Evolutionary conservation across 805 yeast genomes (phyloP), one percentile per base, ranked within the genome.

Genomic region (Helenozyma baotianmanensis): DNA sequence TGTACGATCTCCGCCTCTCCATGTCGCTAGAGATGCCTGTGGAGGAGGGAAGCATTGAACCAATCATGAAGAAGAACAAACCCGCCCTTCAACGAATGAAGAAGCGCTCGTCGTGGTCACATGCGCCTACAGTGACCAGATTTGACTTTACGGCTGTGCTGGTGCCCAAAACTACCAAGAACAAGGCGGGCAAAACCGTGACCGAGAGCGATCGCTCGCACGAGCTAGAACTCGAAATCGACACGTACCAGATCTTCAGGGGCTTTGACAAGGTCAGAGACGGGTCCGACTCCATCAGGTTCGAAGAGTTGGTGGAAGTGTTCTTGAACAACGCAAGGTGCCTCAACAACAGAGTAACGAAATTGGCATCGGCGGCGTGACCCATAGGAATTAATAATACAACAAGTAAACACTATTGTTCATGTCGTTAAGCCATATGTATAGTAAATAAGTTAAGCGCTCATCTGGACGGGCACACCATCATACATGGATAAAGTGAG

Each of bases 11-110:
- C 45, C 72, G 95, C 46, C 62, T 88, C 23, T 79, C 94, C 5
- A 60, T 89, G 42, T 76, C 86, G 23, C 58, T 83, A 18, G 97
- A 88, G 74, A 54, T 80, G 38, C 96, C 96, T 1, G 73, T 75
- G 15, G 70, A 74, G 21, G 78, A 72, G 60, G 58, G 76, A 53
- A 57, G 79, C 62, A 46, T 80, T 53, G 73, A 70, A 60, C 70
- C 65, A 50, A 49, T 59, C 12, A 43, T 74, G 57, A 66, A 67
- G 52, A 62, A 72, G 49, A 64, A 72, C 51, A 62, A 70, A 37
- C 81, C 82, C 6, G 64, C 70, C 15, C 51, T 72, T 38, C 73
- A 75, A 26, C 67, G 96, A 50, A 74, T 75, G 37, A 88, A 88
- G 58, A 79, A 81, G 45, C 70, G 97, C 41, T 68, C 71, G 17